These are phyloP conservation scores for Lolium multiflorum DNA, from an alignment of 176 grass and related monocot genomes.

Conservation along the genomic window DNA sequence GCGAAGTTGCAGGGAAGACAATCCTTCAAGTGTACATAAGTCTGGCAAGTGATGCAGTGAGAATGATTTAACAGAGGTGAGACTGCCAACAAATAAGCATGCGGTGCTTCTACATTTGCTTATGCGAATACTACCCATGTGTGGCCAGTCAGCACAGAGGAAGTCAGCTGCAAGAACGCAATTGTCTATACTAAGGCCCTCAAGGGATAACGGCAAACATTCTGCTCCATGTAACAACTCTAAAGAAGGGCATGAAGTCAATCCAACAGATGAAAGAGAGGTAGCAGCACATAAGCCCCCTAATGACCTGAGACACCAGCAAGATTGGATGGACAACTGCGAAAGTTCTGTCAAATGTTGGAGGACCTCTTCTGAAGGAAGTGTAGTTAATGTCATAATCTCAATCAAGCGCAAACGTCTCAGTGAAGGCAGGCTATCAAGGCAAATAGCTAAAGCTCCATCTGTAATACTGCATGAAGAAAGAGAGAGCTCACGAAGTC, in stretches of 20 bases:
- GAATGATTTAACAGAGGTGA: not conserved
- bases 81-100: not conserved
- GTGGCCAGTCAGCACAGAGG: not conserved
- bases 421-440: not conserved
- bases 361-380: conserved; percentile 26
- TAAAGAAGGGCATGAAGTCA: conserved; percentile 4
- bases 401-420: rapidly evolving
- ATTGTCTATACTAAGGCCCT: rapidly evolving
- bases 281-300: not conserved
- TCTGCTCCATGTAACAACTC: not conserved
- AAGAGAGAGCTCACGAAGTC: not conserved
- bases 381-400: conserved; percentile 30
- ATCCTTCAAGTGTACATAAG: not conserved
- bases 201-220: not conserved
- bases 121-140: rapidly evolving
- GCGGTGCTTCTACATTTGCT: not conserved
- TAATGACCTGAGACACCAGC: conserved; percentile 34
- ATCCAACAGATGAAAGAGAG: not conserved
- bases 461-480: not conserved
- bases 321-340: rapidly evolving
- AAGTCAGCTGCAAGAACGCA: not conserved
- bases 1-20: not conserved
- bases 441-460: not conserved
- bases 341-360: not conserved
- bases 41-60: not conserved